Base-by-base conservation (phyloP, 768 basidiomycete genomes). In the Lentinus tigrinus region DNA sequence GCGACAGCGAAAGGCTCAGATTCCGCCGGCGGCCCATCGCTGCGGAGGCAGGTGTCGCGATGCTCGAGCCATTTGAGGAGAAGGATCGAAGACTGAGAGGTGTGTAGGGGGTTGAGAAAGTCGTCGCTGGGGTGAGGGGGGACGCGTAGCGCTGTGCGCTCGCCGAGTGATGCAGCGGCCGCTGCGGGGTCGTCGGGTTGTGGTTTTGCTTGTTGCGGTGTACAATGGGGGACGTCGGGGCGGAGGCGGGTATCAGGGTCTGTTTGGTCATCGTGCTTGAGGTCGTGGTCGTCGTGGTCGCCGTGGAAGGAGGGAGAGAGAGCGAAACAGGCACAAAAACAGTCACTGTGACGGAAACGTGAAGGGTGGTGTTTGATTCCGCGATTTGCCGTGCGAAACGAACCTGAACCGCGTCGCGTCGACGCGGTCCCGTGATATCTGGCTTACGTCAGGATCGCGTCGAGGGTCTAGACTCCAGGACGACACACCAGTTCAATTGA, bases 41-140 rank as follows among this genome's bases (percentile, higher is more conserved):
- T 9, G 74, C 67, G 43, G 80, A 80, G 47, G 78, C 82, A 4
- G 88, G 88, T 3, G 88, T 89, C 26, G 81, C 85, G 31, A 89
- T 62, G 3, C 82, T 83, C 4, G 75, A 74, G 44, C 62, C 69
- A 61, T 78, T 81, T 34, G 83, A 77, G 39, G 81, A 74, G 60
- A 81, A 78, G 6, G 87, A 89, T 62, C 83, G 83, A 42, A 87
- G 77, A 66, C 86, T 88, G 66, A 86, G 77, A 28, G 88, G 87
- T 3, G 87, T 88, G 70, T 87, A 88, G 8, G 87, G 85, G 19
- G 86, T 75, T 21, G 78, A 79, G 42, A 67, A 51, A 17, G 71
- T 72, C 52, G 77, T 85, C 52, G 79, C 77, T 23, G 87, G 85
- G 14, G 86, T 86, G 51, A 79, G 70, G 19, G 87, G 86, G 61